phyloP scores from a whole-genome alignment of 2,329 filamentous ascomycete species.

The Apiospora phragmitis region DNA sequence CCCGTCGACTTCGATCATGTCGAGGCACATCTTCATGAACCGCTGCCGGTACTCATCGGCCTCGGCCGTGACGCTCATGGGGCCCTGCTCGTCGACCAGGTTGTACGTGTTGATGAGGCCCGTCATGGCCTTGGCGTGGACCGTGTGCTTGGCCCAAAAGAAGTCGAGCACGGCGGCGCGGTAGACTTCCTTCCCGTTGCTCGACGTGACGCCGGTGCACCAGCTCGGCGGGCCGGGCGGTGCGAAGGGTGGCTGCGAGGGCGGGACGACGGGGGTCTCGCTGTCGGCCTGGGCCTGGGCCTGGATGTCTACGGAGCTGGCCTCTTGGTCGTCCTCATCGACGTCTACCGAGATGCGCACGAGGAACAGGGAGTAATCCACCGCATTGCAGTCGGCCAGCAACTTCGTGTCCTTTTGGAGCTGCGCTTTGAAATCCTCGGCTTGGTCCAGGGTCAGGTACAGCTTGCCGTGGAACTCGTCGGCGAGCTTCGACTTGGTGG shows the following conservation, averaged over 20 bases:
- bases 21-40: conserved; percentile 50
- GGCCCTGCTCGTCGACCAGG: conserved; percentile 60
- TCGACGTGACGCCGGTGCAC: conserved; percentile 61
- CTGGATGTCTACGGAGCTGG: too few species aligned
- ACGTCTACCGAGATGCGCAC: conserved; percentile 46
- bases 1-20: conserved; percentile 36
- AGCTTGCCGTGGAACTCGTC: conserved; percentile 70
- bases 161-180: conserved; percentile 71
- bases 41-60: conserved; percentile 65
- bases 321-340: background rate
- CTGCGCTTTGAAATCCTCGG: conserved; percentile 53
- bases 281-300: too few species aligned
- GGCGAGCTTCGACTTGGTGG: conserved; percentile 64
- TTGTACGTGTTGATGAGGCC: conserved; percentile 66
- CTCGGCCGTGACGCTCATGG: conserved; percentile 74
- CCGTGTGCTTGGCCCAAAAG: conserved; percentile 75
- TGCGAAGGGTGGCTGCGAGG: conserved; percentile 31
- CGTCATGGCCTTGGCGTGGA: conserved; percentile 66
- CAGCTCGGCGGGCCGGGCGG: conserved; percentile 47
- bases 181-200: conserved; percentile 67
- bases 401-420: conserved; percentile 64
- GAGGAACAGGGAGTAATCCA: conserved; percentile 76
- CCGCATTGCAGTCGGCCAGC: conserved; percentile 62
- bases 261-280: conserved; percentile 23
- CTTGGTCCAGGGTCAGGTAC: conserved; percentile 53